phyloP scores from a whole-genome alignment of 768 basidiomycete genomes.

The Harrya chromipes region DNA sequence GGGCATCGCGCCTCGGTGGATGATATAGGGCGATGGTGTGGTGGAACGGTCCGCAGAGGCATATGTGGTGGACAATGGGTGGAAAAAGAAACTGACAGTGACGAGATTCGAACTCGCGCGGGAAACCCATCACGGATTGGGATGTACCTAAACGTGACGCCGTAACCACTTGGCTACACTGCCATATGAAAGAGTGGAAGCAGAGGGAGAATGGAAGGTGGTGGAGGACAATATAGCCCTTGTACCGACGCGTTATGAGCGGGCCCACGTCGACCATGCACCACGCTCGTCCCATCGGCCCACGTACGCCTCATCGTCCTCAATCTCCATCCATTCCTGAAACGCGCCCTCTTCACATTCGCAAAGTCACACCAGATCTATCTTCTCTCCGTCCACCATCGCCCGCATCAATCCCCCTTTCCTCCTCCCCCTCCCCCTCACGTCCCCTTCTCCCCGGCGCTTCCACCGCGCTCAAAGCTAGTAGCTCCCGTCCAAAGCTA shows the following conservation, averaged over 20 bases:
- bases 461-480: slow-evolving; percentile 17
- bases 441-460: slow-evolving; percentile 32
- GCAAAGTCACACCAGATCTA: slow-evolving; percentile 34
- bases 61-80: slow-evolving; percentile 9
- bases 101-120: slow-evolving; percentile 62
- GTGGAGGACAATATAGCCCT: not conserved
- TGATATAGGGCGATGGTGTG: slow-evolving; percentile 1
- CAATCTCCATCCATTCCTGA: slow-evolving; percentile 41
- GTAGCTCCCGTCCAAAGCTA: slow-evolving; percentile 33
- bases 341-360: slow-evolving; percentile 40
- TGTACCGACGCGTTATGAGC: slow-evolving; percentile 11
- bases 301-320: slow-evolving; percentile 42
- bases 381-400: slow-evolving; percentile 28
- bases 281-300: slow-evolving; percentile 47
- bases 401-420: slow-evolving; percentile 25
- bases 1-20: slow-evolving; percentile 13
- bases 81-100: slow-evolving; percentile 40
- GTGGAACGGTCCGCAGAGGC: slow-evolving; percentile 3
- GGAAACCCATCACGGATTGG: slow-evolving; percentile 54
- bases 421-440: slow-evolving; percentile 32
- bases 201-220: not conserved
- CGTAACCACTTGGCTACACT: slow-evolving; percentile 61
- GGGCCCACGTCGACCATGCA: slow-evolving; percentile 26
- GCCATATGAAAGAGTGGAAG: slow-evolving; percentile 20
- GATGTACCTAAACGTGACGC: slow-evolving; percentile 52